Conservation (phyloP, 257 asterid species). For the Lavandula angustifolia region DNA sequence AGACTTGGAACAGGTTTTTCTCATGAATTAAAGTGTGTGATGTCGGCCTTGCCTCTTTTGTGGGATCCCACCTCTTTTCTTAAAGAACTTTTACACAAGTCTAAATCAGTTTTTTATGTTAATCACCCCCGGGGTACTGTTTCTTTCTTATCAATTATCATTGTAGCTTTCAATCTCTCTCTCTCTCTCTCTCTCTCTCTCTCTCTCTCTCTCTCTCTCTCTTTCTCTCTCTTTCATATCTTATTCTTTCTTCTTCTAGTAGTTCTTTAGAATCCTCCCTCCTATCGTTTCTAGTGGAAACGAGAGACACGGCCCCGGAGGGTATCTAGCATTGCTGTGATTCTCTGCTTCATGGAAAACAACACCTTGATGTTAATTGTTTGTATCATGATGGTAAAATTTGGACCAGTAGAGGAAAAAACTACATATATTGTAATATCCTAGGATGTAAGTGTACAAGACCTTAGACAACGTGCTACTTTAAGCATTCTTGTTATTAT, state of each 20-base stretch:
- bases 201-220: constrained; percentile 25
- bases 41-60: constrained; percentile 55
- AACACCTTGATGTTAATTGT: constrained; percentile 17
- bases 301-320: constrained; percentile 19
- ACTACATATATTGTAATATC: constrained; percentile 27
- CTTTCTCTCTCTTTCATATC: constrained; percentile 21
- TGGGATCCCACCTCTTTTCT: constrained; percentile 65
- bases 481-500: constrained; percentile 21
- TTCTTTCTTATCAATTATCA: constrained; percentile 31
- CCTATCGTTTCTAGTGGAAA: constrained; percentile 29
- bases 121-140: constrained; percentile 34
- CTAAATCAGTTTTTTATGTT: constrained; percentile 46
- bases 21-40: constrained; percentile 35
- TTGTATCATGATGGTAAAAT: not conserved
- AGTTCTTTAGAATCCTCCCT: constrained; percentile 15
- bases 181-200: constrained; percentile 20
- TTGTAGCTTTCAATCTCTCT: constrained; percentile 32
- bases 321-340: not conserved
- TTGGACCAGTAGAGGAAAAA: constrained; percentile 20
- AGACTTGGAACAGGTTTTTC: constrained; percentile 41
- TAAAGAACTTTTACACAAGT: constrained; percentile 43
- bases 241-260: constrained; percentile 30
- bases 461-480: constrained; percentile 23
- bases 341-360: constrained; percentile 11
- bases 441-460: constrained; percentile 21